These are phyloP conservation scores for Scheffersomyces quercinus DNA, from an alignment of 1,139 yeast genomes.

Conservation along the genomic window DNA sequence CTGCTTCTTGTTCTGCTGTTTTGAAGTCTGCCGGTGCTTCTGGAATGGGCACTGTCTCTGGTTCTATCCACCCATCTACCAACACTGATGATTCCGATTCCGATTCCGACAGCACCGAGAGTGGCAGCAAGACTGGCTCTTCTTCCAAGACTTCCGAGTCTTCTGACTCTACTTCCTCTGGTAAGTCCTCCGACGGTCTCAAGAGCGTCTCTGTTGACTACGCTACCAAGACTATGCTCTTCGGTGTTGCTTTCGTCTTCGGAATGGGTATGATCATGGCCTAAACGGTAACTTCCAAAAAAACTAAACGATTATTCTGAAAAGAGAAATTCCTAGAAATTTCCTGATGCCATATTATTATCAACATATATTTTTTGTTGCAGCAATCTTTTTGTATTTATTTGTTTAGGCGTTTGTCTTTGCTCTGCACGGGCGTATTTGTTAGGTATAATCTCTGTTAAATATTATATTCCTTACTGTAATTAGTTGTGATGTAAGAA, in stretches of 20 bases:
- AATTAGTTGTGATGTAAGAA: not conserved
- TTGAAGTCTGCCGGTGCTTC: conserved; percentile 24
- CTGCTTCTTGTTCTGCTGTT: conserved; percentile 21
- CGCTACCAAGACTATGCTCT: conserved; percentile 19
- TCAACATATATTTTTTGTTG: not conserved
- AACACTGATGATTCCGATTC: conserved; percentile 14
- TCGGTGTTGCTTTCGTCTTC: conserved; percentile 19
- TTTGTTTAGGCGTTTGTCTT: not conserved
- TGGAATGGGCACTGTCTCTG: conserved; percentile 20
- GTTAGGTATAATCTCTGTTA: not conserved
- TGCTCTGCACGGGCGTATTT: too few species aligned
- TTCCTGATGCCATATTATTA: not conserved
- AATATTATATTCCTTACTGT: conserved; percentile 3
- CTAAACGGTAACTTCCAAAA: conserved; percentile 3
- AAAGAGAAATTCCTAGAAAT: conserved; percentile 2
- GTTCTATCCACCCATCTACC: conserved; percentile 12
- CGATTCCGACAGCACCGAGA: conserved; percentile 1
- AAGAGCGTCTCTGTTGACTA: conserved; percentile 17
- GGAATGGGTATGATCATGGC: conserved; percentile 15
- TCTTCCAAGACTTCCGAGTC: conserved; percentile 4
- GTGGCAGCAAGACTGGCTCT: conserved; percentile 5
- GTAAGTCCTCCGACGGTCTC: conserved; percentile 14
- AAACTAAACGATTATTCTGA: not conserved
- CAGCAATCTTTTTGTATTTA: not conserved
- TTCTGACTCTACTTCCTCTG: conserved; percentile 7